A percentile compares a stretch with the other conserved stretches of the same genome.
These are phyloP conservation scores for Endotrypanum monterogeii DNA, from an alignment of 208 protist species.

Conservation along the genomic window DNA sequence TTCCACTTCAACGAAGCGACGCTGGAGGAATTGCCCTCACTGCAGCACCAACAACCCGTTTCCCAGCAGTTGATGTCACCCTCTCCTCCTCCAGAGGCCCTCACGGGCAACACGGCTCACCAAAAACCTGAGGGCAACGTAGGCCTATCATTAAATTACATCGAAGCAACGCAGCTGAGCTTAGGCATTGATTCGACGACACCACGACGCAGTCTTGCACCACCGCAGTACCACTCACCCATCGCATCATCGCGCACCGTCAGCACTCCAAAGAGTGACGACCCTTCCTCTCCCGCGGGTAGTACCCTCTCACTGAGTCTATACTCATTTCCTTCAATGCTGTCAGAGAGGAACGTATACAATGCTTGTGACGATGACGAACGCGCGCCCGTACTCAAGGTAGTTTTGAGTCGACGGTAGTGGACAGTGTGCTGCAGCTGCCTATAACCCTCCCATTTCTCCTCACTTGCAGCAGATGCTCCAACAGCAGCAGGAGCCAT, in stretches of 20 bases:
- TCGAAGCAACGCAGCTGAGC: neutral
- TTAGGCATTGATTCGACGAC: neutral
- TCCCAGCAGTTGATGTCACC: constrained; percentile 2
- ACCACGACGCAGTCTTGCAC: neutral
- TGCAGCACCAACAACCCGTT: neutral
- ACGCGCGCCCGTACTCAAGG: neutral
- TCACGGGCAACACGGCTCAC: neutral
- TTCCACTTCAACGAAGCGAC: neutral
- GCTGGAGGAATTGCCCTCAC: neutral
- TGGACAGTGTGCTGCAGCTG: neutral
- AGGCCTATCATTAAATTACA: neutral
- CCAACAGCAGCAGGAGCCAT: too few relatives aligned
- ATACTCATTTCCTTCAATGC: constrained; percentile 23
- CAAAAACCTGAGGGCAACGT: neutral
- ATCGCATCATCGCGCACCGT: constrained; percentile 9
- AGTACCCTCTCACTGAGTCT: constrained; percentile 20
- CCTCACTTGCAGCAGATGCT: too few relatives aligned
- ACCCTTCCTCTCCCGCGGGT: neutral
- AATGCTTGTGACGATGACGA: neutral
- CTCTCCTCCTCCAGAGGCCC: constrained; percentile 2
- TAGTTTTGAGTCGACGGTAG: constrained; percentile 1
- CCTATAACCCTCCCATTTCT: too few relatives aligned
- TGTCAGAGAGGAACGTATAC: neutral
- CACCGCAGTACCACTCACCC: constrained; percentile 13
- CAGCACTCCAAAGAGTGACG: neutral